Base-by-base conservation (phyloP, 1,284 basidiomycete species). In the Boletus sp. region DNA sequence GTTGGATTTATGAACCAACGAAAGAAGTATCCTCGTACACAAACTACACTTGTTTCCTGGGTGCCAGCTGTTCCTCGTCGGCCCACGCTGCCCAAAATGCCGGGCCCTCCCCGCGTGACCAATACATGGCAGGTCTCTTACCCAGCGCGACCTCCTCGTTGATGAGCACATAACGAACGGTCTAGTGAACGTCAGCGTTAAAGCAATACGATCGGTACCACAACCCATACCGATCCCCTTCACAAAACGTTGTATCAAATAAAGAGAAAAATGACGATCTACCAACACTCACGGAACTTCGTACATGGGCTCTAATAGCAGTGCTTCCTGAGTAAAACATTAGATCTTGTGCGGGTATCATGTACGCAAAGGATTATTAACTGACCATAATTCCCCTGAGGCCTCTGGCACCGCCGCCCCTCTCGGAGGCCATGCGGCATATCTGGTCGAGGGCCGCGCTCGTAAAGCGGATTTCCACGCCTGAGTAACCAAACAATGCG, bases 401-500 rank as follows among this genome's bases (percentile, higher is more conserved):
- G 4, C 92, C 91, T 62, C 94, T 75, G 1, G 94, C 94, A 13
- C 94, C 95, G 9, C 91, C 91, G 2, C 91, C 91, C 52, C 91
- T 75, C 54, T 86, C 81, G 10, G 79, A 72, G 0, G 93, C 91
- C 56, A 82, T 83, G 35, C 72, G 73, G 57, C 91, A 94, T 44
- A 96, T 84, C 50, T 85, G 88, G 53, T 83, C 77, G 29, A 84
- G 65, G 5, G 88, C 84, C 13, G 77, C 76, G 57, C 78, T 81
- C n/a, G 88, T 87, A 55, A 94, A 90, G 48, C 82, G 76, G 51
- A 91, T 84, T 59, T 91, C 88, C 16, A 89, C 83, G 7, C 84
- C 85, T 6, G 84, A 89, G 61, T 87, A 86, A 19, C 76, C 81
- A 64, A 93, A 96, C 29, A 91, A 74, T 4, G 83, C 79, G 27